These are phyloP conservation scores for Pinus tabuliformis DNA, from an alignment of 75 land plant genomes.

Conservation along the genomic window DNA sequence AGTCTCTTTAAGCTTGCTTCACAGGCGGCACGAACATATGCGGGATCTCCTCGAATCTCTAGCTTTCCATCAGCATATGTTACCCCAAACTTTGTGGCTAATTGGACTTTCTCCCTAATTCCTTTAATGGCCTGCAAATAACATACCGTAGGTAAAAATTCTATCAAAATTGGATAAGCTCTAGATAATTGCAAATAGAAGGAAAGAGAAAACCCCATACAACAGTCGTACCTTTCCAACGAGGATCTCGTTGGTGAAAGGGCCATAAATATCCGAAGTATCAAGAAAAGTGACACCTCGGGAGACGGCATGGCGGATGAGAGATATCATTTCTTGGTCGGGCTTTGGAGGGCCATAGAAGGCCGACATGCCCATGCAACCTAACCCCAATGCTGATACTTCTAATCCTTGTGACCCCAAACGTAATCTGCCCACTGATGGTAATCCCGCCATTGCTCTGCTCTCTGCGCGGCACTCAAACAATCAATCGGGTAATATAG, in stretches of 20 bases:
- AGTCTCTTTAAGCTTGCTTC: slow-evolving; percentile 67
- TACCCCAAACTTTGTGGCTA: slow-evolving; percentile 58
- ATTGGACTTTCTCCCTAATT: slow-evolving; percentile 47
- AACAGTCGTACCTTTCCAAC: slow-evolving; percentile 42
- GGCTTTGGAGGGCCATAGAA: slow-evolving; percentile 58
- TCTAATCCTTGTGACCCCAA: slow-evolving; percentile 2
- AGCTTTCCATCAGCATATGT: slow-evolving; percentile 10
- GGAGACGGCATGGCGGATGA: slow-evolving; percentile 54
- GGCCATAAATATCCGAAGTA: slow-evolving; percentile 69
- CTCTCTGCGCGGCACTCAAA: neutral
- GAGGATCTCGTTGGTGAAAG: slow-evolving; percentile 57
- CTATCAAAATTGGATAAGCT: too few relatives aligned
- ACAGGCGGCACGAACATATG: slow-evolving; percentile 42
- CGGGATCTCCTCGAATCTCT: slow-evolving; percentile 31
- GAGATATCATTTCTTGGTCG: slow-evolving; percentile 49
- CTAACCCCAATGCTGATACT: slow-evolving; percentile 56
- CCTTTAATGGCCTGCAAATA: slow-evolving; percentile 39
- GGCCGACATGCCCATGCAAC: slow-evolving; percentile 70
- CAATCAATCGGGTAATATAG: neutral
- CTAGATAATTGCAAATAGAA: neutral
- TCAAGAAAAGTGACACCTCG: slow-evolving; percentile 60
- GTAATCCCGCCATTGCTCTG: neutral
- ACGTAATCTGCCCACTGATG: neutral
- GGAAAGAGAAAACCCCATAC: too few relatives aligned
- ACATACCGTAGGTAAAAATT: neutral